phyloP scores from a whole-genome alignment of 306 rosid species.

The Alnus glutinosa region DNA sequence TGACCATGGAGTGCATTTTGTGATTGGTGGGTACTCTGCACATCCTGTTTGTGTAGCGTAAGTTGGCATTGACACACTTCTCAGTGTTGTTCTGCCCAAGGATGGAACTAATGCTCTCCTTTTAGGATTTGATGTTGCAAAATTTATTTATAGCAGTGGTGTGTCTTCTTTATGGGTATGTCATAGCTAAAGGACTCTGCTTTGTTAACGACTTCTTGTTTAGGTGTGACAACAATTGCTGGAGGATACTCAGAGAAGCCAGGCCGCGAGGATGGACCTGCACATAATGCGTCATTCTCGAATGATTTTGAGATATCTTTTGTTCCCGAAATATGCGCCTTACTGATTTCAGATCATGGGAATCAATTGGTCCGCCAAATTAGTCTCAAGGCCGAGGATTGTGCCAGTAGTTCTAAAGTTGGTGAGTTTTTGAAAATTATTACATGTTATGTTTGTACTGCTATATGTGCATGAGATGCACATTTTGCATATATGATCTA shows the following conservation, averaged over 20 bases:
- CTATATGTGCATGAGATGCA: neutral
- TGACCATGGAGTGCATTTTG: neutral
- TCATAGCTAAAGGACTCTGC: constrained; percentile 14
- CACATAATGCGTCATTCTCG: constrained; percentile 64
- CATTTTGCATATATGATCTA: neutral
- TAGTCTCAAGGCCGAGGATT: constrained; percentile 65
- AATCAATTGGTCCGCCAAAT: constrained; percentile 53
- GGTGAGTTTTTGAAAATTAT: constrained; percentile 46
- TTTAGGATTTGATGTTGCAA: neutral
- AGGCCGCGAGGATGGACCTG: constrained; percentile 57
- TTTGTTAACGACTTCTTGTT: constrained; percentile 18
- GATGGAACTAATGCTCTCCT: too few species aligned
- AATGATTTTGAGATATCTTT: constrained; percentile 54
- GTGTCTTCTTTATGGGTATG: neutral
- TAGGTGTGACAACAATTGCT: constrained; percentile 79
- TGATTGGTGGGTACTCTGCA: neutral
- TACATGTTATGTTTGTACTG: constrained; percentile 2
- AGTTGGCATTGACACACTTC: neutral
- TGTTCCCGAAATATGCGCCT: constrained; percentile 46
- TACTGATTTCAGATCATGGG: constrained; percentile 60
- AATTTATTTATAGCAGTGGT: neutral
- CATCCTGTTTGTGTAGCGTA: neutral
- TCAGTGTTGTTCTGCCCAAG: neutral
- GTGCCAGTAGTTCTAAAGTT: constrained; percentile 40
- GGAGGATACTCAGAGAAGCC: constrained; percentile 47